phyloP scores from a whole-genome alignment of 129 eudicot genomes.

The Pulicaria dysenterica region DNA sequence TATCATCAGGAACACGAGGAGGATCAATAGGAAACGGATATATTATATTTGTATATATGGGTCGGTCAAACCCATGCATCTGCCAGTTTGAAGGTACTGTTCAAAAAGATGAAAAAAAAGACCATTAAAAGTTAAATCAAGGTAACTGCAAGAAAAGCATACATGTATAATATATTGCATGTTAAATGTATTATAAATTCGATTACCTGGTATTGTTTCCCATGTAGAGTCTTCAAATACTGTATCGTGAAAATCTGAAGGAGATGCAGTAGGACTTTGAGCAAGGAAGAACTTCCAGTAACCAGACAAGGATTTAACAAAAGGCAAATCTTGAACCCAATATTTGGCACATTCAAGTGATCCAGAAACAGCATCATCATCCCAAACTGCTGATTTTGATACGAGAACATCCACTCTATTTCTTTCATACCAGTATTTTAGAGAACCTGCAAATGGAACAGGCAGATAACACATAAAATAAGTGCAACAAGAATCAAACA shows the following conservation, averaged over 20 bases:
- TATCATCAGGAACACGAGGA: conserved; percentile 79
- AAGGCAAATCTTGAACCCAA: conserved; percentile 90
- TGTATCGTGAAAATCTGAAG: conserved; percentile 55
- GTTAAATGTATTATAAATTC: not conserved
- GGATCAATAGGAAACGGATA: conserved; percentile 95
- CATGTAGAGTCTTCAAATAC: conserved; percentile 78
- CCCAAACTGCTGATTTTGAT: conserved; percentile 85
- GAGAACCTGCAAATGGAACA: conserved; percentile 60
- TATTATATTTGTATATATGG: conserved; percentile 77
- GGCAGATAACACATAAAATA: not conserved
- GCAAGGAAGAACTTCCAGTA: conserved; percentile 82
- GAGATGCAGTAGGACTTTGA: conserved; percentile 55
- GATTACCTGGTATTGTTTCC: conserved; percentile 83
- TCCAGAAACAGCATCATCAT: conserved; percentile 76
- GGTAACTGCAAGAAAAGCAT: not conserved
- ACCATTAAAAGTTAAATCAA: conserved; percentile 18
- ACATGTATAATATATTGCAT: conserved; percentile 9
- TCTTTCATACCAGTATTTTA: conserved; percentile 81
- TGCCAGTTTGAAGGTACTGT: conserved; percentile 98
- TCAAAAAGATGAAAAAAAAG: conserved; percentile 25
- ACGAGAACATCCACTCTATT: conserved; percentile 66
- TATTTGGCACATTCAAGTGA: conserved; percentile 82
- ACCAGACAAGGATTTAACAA: conserved; percentile 84
- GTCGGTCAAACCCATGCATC: conserved; percentile 89
- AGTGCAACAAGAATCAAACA: not conserved